Evolutionary conservation across 2,329 filamentous ascomycete species (phyloP).

Genomic region (Fusarium sp.): DNA sequence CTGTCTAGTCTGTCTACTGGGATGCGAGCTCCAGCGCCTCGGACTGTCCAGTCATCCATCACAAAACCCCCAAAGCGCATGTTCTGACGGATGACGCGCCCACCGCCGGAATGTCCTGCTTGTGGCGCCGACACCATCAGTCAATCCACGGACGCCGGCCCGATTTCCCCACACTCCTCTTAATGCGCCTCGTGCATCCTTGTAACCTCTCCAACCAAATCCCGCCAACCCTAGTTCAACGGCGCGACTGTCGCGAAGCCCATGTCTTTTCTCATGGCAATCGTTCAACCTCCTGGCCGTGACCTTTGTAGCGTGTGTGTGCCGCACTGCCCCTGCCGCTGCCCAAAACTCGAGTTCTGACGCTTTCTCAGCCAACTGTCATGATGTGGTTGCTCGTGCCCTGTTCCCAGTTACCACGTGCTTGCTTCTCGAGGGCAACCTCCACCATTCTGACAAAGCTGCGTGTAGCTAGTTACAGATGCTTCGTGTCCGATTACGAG

Average conservation of each 20-base stretch:
- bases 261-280: neutral
- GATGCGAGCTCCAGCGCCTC: neutral
- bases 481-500: neutral
- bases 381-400: slow-evolving; percentile 18
- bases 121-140: slow-evolving; percentile 41
- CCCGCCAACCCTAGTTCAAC: slow-evolving; percentile 2
- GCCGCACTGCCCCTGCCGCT: slow-evolving; percentile 14
- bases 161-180: slow-evolving; percentile 45
- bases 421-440: neutral
- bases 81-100: slow-evolving; percentile 16
- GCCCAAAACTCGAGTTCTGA: neutral
- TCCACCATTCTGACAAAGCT: slow-evolving; percentile 8
- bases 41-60: slow-evolving; percentile 11
- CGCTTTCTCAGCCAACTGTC: neutral
- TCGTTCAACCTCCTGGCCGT: neutral
- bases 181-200: slow-evolving; percentile 25
- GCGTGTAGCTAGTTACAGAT: slow-evolving; percentile 8
- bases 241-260: neutral
- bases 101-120: slow-evolving; percentile 37
- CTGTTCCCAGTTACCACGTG: slow-evolving; percentile 39
- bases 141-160: slow-evolving; percentile 37
- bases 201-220: slow-evolving; percentile 18
- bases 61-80: slow-evolving; percentile 19
- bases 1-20: neutral
- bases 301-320: neutral